Conservation (phyloP, 371 early-diverging fungal species). For the Lichtheimia corymbifera region DNA sequence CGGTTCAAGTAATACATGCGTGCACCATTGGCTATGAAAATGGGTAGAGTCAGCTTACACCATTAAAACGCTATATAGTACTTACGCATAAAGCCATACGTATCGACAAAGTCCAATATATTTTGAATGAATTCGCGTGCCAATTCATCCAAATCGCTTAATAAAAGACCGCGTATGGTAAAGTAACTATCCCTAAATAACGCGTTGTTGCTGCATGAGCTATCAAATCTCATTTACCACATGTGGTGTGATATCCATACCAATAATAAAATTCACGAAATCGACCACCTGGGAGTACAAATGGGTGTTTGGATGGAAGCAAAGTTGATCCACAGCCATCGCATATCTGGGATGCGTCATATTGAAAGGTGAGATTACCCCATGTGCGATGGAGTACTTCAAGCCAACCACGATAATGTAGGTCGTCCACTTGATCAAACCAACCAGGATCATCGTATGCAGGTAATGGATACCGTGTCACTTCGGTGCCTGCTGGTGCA, state of each 20-base stretch:
- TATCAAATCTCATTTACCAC: neutral
- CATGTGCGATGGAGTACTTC: constrained; percentile 56
- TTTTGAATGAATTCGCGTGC: constrained; percentile 68
- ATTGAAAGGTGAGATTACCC: constrained; percentile 60
- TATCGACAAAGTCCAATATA: constrained; percentile 68
- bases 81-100: constrained; percentile 80
- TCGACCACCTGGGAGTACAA: constrained; percentile 91
- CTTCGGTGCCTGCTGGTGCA: constrained; percentile 22
- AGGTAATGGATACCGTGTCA: constrained; percentile 8
- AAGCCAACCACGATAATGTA: constrained; percentile 55
- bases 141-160: constrained; percentile 61
- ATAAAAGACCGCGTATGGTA: constrained; percentile 77
- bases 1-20: constrained; percentile 86
- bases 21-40: constrained; percentile 72
- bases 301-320: constrained; percentile 59
- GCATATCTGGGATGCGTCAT: constrained; percentile 52
- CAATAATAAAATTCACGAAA: constrained; percentile 93
- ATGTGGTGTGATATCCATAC: constrained; percentile 32
- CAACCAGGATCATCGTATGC: neutral
- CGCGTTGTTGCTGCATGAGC: neutral
- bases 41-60: neutral
- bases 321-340: constrained; percentile 58
- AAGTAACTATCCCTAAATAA: constrained; percentile 74
- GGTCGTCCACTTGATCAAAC: constrained; percentile 50
- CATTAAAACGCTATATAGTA: no score